Evolutionary conservation across 805 yeast genomes (phyloP), one percentile per base, ranked within the genome.

Genomic region (Torulaspora quercuum): DNA sequence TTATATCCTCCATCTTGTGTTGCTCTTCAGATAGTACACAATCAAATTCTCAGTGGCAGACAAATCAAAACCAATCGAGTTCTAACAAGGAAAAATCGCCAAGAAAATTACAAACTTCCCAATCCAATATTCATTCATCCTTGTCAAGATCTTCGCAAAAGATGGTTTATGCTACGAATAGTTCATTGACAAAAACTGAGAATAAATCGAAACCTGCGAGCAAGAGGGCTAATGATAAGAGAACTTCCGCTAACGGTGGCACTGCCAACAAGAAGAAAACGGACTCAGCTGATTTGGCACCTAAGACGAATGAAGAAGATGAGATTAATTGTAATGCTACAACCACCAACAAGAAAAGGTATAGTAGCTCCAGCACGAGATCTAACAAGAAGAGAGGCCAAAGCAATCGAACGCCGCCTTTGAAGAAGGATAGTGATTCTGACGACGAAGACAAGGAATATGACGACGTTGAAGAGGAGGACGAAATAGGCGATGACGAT

Each of bases 1-100:
- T 64, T 42, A 46, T 62, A 29, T 52, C 65, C 22, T 55, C 65
- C 22, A 33, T 45, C 41, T 25, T 44, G 46, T 44, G 48, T 34
- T 44, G 45, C 36, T 34, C 39, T 44, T 39, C 48, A 41, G 44
- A 35, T 38, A 41, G 37, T 42, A 19, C 45, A 36, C 37, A 42
- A 37, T 35, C 42, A 32, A 32, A 33, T 40, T 21, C 48, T 11
- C 41, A 38, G 38, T 32, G 46, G 44, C 37, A 41, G 35, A 29
- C 43, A 27, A 33, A 24, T 33, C 38, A 35, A 31, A 27, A 25
- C 35, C 13, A 24, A 13, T 30, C 32, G 28, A 29, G 28, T 23
- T 31, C 43, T 17, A 28, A 23, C 21, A 37, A 27, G 19, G 35
- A 21, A 19, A 33, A 29, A 24, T 33, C 40, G 15, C 35, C 17